Evolutionary conservation across 768 basidiomycete genomes (phyloP).

Genomic region (Xerocomus brunneocitrinus): DNA sequence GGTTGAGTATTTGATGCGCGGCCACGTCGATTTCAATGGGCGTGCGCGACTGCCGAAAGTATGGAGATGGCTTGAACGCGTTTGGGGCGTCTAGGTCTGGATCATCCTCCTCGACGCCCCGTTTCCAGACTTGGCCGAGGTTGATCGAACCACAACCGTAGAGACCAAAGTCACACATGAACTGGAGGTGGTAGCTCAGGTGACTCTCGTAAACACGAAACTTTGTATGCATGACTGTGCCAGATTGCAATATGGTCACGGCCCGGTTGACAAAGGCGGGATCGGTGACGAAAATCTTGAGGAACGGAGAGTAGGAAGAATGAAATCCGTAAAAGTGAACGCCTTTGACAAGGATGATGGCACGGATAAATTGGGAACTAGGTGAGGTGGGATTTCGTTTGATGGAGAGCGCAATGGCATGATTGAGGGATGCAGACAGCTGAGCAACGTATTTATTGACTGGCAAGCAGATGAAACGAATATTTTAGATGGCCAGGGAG

Average conservation of each 20-base stretch:
- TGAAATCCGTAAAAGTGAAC: constrained; percentile 94
- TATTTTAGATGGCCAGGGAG: background rate
- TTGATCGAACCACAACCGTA: constrained; percentile 93
- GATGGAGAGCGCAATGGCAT: constrained; percentile 78
- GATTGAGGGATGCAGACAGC: constrained; percentile 73
- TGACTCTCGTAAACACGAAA: constrained; percentile 88
- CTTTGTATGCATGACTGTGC: constrained; percentile 73
- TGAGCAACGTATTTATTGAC: constrained; percentile 70
- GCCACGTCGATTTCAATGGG: constrained; percentile 81
- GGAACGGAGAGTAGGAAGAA: constrained; percentile 75
- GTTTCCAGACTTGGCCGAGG: constrained; percentile 59
- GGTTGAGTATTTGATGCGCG: constrained; percentile 82
- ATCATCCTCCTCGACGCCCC: constrained; percentile 35
- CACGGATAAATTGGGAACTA: constrained; percentile 62
- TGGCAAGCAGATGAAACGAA: constrained; percentile 26
- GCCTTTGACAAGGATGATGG: constrained; percentile 87
- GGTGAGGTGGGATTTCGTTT: constrained; percentile 62
- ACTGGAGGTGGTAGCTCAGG: constrained; percentile 83
- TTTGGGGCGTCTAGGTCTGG: constrained; percentile 8
- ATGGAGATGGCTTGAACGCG: constrained; percentile 47
- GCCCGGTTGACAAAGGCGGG: constrained; percentile 66
- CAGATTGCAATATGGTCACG: constrained; percentile 73
- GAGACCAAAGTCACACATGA: constrained; percentile 91
- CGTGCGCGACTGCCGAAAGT: constrained; percentile 63
- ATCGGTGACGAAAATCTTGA: constrained; percentile 78